Percentiles rank a stretch among this genome's conserved stretches.
Conservation (phyloP, 2,329 filamentous ascomycete species). For the Xylariaceae sp. region DNA sequence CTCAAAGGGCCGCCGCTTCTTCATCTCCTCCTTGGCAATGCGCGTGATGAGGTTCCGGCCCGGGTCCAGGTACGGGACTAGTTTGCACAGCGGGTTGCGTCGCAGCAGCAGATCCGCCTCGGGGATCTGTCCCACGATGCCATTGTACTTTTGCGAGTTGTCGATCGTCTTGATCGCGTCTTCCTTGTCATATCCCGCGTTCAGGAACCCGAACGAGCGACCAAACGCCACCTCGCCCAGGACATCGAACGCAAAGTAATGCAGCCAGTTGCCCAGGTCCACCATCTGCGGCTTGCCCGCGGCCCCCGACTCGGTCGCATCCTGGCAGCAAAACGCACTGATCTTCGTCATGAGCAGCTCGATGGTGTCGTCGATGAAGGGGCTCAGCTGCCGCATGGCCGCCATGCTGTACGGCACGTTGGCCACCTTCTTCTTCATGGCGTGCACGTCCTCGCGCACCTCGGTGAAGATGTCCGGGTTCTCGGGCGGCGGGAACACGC, state of each 20-base stretch:
- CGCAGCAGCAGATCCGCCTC: constrained; percentile 44
- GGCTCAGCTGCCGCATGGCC: constrained; percentile 46
- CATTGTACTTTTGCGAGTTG: constrained; percentile 48
- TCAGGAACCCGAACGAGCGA: constrained; percentile 48
- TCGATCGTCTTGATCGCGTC: constrained; percentile 49
- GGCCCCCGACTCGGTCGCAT: constrained; percentile 9
- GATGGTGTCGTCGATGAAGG: constrained; percentile 49
- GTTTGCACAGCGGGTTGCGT: constrained; percentile 43
- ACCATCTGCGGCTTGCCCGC: constrained; percentile 22
- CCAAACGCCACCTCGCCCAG: constrained; percentile 49
- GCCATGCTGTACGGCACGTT: constrained; percentile 50
- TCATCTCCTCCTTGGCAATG: constrained; percentile 48
- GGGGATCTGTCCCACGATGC: constrained; percentile 47
- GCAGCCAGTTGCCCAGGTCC: constrained; percentile 45
- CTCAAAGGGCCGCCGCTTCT: constrained; percentile 40
- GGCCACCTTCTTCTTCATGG: constrained; percentile 49
- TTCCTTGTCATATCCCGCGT: constrained; percentile 45
- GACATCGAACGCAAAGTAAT: constrained; percentile 43
- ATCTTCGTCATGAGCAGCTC: constrained; percentile 40
- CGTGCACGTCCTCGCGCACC: constrained; percentile 49
- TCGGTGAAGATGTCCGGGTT: constrained; percentile 58
- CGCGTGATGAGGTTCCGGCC: constrained; percentile 46
- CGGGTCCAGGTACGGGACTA: constrained; percentile 36
- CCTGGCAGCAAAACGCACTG: constrained; percentile 31
- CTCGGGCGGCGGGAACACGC: constrained; percentile 51